phyloP scores from a whole-genome alignment of 2,329 filamentous ascomycete genomes.

The Aspergillus luchuensis region DNA sequence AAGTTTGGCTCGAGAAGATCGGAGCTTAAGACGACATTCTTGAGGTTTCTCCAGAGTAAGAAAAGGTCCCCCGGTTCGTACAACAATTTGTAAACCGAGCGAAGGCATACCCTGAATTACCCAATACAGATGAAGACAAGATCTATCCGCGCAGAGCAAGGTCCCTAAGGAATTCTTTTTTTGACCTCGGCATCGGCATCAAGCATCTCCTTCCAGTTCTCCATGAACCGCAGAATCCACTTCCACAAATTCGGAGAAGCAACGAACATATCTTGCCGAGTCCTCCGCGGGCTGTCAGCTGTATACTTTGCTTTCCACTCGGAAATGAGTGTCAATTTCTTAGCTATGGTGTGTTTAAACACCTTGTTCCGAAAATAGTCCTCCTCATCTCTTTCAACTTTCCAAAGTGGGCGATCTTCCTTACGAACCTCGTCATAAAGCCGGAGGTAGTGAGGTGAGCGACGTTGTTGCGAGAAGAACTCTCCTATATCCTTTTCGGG shows the following conservation, averaged over 20 bases:
- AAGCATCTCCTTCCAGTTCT: constrained; percentile 17
- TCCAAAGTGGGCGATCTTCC: constrained; percentile 17
- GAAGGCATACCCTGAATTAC: too few relatives aligned
- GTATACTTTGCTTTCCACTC: constrained; percentile 21
- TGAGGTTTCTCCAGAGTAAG: too few relatives aligned
- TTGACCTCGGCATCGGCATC: too few relatives aligned
- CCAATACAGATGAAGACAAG: too few relatives aligned
- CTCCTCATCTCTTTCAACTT: constrained; percentile 18
- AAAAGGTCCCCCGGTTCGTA: too few relatives aligned
- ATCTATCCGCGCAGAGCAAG: too few relatives aligned
- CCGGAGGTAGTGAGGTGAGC: constrained; percentile 16
- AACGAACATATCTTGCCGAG: constrained; percentile 24
- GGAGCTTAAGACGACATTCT: too few relatives aligned
- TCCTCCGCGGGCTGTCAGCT: constrained; percentile 6
- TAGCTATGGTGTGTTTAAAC: constrained; percentile 20
- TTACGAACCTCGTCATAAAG: constrained; percentile 17
- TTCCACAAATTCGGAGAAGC: constrained; percentile 24
- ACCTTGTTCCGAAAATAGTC: constrained; percentile 18
- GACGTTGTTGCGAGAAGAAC: constrained; percentile 14
- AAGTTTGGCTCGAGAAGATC: too few relatives aligned
- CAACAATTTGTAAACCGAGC: too few relatives aligned
- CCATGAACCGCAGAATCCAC: constrained; percentile 21
- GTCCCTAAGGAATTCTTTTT: too few relatives aligned
- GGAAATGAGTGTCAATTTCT: constrained; percentile 22
- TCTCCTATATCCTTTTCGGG: constrained; percentile 6